Base-by-base conservation (phyloP, 2,329 filamentous ascomycete species). In the Paracorniculantispora psalliotae region DNA sequence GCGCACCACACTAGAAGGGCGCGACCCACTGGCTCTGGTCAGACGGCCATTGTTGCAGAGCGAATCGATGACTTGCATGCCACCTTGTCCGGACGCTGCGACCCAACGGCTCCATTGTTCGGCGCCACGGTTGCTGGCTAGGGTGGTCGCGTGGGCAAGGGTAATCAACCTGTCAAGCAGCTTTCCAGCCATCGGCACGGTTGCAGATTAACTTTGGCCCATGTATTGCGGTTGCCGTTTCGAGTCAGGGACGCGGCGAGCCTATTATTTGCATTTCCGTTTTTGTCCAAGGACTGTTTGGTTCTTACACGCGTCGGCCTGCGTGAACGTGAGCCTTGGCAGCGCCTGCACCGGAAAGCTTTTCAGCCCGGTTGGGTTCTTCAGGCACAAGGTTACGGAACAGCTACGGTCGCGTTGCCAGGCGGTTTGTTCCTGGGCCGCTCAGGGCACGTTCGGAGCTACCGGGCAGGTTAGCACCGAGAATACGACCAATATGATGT, bases 31-130 rank as follows among this genome's bases (percentile, higher is more conserved):
- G 35, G 25, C 10, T 51, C 39, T 58, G 46, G 57, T 59, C 57
- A 59, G 57, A 59, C 33, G 57, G 43, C 23, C 57, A 44, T 53
- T 49, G 43, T 41, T 49, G 57, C 43, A 55, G 50, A 59, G 57
- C 57, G 57, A 59, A 55, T 59, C 57, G 57, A 59, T 59, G 57
- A 49, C 57, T 55, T 59, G 57, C 57, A 55, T 59, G 30, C 23
- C 33, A 35, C 33, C 50, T 30, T 55, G 50, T 47, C 57, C 7
- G 15, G 47, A 51, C 47, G 39, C 55, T 35, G 47, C 55, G 47
- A 46, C 55, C 55, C 55, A 46, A 46, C 37, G 28, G 55, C 37
- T 37, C 55, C 55, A 58, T 58, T 50, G 47, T 57, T 51, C 25
- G 47, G 28, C 37, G 55, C 37, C 46, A 50, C 46, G 12, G n/a